Conservation (phyloP, 495 filamentous ascomycete species). For the Penicillium malachiteum region DNA sequence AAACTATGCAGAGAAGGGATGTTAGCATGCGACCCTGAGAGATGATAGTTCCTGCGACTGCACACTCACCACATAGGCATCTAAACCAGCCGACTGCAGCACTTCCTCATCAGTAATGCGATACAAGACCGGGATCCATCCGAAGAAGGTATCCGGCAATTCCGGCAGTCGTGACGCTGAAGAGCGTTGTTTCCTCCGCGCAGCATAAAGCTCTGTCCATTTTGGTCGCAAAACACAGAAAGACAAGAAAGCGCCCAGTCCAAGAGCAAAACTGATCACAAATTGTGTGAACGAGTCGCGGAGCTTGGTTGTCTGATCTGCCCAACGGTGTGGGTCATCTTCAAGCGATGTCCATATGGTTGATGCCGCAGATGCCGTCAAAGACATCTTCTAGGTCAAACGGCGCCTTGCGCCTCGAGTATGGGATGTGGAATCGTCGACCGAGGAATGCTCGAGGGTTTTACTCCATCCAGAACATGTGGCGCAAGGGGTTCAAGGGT, state of each 20-base stretch:
- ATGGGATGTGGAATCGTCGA: slow-evolving; percentile 5
- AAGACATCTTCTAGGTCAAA: slow-evolving; percentile 30
- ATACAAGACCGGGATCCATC: slow-evolving; percentile 93
- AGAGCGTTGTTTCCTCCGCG: slow-evolving; percentile 69
- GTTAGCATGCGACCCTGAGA: not conserved
- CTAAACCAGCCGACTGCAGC: slow-evolving; percentile 84
- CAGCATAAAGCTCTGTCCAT: slow-evolving; percentile 92
- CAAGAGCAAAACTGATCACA: slow-evolving; percentile 56
- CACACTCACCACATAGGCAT: slow-evolving; percentile 82
- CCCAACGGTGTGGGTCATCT: slow-evolving; percentile 28
- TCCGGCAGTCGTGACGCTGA: slow-evolving; percentile 74
- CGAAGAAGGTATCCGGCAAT: slow-evolving; percentile 83
- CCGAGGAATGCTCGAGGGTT: slow-evolving; percentile 10
- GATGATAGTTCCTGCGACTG: no score
- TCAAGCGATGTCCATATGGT: slow-evolving; percentile 26
- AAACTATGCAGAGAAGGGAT: slow-evolving; percentile 56
- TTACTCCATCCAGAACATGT: slow-evolving; percentile 18
- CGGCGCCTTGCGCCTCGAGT: slow-evolving; percentile 22
- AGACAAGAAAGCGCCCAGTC: slow-evolving; percentile 57
- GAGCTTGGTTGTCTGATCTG: slow-evolving; percentile 37
- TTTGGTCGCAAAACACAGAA: slow-evolving; percentile 81
- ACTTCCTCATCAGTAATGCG: slow-evolving; percentile 85
- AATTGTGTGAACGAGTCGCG: slow-evolving; percentile 60
- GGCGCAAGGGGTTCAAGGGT: slow-evolving; percentile 1
- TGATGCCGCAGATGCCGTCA: slow-evolving; percentile 29